Conservation (phyloP, 2,329 filamentous ascomycete species). For the Xylariaceae sp. region DNA sequence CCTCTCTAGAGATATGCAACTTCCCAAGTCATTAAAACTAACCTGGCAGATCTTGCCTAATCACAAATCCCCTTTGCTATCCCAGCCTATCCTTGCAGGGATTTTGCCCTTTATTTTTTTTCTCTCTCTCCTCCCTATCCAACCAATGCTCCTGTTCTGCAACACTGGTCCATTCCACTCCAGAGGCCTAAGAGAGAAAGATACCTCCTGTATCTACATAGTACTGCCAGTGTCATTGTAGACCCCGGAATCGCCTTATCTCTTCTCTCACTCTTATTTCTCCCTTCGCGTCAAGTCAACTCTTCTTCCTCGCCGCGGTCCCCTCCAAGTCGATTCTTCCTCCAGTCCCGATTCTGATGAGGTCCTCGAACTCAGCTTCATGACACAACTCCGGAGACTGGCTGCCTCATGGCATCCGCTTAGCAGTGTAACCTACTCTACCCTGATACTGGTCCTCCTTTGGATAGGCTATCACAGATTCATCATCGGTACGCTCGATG, state of each 20-base stretch:
- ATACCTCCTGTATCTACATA: too few relatives aligned
- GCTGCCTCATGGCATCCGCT: slow-evolving; percentile 19
- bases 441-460: slow-evolving; percentile 14
- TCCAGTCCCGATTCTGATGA: too few relatives aligned
- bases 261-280: not conserved
- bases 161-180: too few relatives aligned
- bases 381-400: slow-evolving; percentile 18
- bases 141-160: not conserved
- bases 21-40: not conserved
- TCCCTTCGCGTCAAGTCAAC: too few relatives aligned
- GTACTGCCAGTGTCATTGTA: too few relatives aligned
- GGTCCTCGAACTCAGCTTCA: slow-evolving; percentile 7
- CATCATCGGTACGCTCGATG: slow-evolving; percentile 8
- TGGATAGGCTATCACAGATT: slow-evolving; percentile 14
- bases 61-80: not conserved
- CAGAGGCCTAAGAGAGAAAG: too few relatives aligned
- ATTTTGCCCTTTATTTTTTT: not conserved
- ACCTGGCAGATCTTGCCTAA: slow-evolving; percentile 1
- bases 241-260: not conserved
- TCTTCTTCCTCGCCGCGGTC: not conserved
- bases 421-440: slow-evolving; percentile 15
- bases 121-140: not conserved
- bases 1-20: too few relatives aligned
- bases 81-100: not conserved
- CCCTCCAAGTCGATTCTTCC: not conserved